Evolutionary conservation across 805 yeast genomes (phyloP).

Genomic region (Tetrapisispora namnaoensis): DNA sequence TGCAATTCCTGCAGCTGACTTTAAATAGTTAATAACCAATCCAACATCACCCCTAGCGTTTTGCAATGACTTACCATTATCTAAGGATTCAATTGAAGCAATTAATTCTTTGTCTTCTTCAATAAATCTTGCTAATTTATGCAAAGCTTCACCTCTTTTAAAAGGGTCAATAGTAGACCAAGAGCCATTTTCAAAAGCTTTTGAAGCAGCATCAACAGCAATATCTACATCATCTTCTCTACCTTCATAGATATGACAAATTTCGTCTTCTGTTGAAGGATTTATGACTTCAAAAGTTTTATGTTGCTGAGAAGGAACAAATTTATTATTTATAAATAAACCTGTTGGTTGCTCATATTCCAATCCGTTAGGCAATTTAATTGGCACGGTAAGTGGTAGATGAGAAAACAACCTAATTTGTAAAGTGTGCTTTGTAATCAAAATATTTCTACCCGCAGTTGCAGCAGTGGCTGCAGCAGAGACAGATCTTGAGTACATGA

Average conservation of each 20-base stretch:
- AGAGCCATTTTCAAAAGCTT: constrained; percentile 51
- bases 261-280: constrained; percentile 64
- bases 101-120: constrained; percentile 66
- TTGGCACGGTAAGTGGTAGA: constrained; percentile 37
- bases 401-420: constrained; percentile 14
- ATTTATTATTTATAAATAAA: constrained; percentile 66
- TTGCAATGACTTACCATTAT: constrained; percentile 77
- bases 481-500: constrained; percentile 1
- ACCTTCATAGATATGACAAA: constrained; percentile 58
- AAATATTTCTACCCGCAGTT: background rate
- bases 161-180: constrained; percentile 69
- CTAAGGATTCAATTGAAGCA: constrained; percentile 77
- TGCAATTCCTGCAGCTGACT: constrained; percentile 80
- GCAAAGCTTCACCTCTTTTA: constrained; percentile 50
- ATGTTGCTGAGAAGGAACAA: constrained; percentile 47
- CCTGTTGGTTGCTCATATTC: constrained; percentile 71
- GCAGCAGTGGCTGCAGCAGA: background rate
- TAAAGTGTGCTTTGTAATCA: background rate
- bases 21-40: constrained; percentile 57
- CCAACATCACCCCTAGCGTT: constrained; percentile 71
- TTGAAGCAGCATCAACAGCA: constrained; percentile 79
- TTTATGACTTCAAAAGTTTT: constrained; percentile 54
- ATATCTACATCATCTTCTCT: constrained; percentile 63
- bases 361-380: constrained; percentile 61
- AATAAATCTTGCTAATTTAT: constrained; percentile 67